Evolutionary conservation across 139 green algal genomes (phyloP).

Genomic region (Astrephomene gubernaculifera): DNA sequence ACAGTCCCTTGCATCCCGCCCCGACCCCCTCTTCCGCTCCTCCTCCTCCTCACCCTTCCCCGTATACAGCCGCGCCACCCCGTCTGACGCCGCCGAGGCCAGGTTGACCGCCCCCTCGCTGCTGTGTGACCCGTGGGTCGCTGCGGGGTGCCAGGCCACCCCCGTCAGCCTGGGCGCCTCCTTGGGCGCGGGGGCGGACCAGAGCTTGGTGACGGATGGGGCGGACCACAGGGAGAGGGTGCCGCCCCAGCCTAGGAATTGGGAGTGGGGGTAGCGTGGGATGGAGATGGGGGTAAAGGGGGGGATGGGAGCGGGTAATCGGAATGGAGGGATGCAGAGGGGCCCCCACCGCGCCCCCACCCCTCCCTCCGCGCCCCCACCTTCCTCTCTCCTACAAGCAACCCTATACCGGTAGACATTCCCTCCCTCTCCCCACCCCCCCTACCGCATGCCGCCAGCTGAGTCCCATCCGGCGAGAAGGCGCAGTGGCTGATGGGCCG

Average conservation of each 20-base stretch:
- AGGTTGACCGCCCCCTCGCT: constrained; percentile 41
- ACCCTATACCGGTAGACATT: too few relatives aligned
- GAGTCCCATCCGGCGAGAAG: constrained; percentile 77
- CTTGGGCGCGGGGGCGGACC: constrained; percentile 69
- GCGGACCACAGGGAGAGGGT: constrained; percentile 80
- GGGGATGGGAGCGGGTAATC: background rate
- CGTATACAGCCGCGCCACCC: constrained; percentile 53
- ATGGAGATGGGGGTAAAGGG: background rate
- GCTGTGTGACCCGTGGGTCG: constrained; percentile 6
- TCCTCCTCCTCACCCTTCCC: background rate
- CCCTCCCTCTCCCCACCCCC: background rate
- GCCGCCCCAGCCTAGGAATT: constrained; percentile 78
- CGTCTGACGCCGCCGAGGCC: constrained; percentile 81
- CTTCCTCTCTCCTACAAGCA: background rate
- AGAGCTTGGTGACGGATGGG: constrained; percentile 53
- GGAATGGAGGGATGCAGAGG: background rate
- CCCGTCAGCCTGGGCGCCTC: constrained; percentile 83
- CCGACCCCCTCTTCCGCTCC: background rate
- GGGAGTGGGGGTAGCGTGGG: background rate
- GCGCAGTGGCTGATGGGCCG: constrained; percentile 82
- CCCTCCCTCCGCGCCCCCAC: background rate
- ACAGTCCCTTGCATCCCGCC: too few relatives aligned
- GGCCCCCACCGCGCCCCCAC: background rate
- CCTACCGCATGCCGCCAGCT: constrained; percentile 72
- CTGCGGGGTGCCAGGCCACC: constrained; percentile 88